Evolutionary conservation across 495 filamentous ascomycete genomes (phyloP).

Genomic region (Hyaloscypha bicolor): DNA sequence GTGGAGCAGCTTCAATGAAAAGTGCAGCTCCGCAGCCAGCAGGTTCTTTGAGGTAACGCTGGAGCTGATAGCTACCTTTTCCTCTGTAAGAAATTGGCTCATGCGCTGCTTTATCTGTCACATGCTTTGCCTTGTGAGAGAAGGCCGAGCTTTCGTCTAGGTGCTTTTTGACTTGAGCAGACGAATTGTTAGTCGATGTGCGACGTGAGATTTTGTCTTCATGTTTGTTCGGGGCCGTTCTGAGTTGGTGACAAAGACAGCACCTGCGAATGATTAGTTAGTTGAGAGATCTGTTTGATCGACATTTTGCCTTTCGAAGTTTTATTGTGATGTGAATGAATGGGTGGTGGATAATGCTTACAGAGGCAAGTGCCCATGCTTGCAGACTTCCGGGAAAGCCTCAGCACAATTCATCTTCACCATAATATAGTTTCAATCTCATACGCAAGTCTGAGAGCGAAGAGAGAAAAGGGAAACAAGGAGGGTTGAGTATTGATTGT

Average conservation of each 20-base stretch:
- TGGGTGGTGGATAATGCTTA: slow-evolving; percentile 2
- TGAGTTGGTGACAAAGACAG: background rate
- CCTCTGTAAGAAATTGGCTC: background rate
- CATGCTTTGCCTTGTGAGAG: background rate
- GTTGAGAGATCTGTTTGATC: background rate
- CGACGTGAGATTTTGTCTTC: background rate
- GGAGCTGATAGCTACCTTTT: slow-evolving; percentile 8
- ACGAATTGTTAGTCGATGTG: background rate
- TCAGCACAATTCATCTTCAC: slow-evolving; percentile 1
- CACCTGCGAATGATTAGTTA: slow-evolving; percentile 2
- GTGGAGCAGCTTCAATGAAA: slow-evolving; percentile 5
- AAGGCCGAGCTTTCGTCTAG: background rate
- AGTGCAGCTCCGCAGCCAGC: slow-evolving; percentile 7
- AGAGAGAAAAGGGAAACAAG: background rate
- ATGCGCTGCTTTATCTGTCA: background rate
- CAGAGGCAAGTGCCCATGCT: background rate
- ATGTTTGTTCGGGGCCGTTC: background rate
- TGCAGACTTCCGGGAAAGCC: background rate
- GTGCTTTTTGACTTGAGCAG: background rate
- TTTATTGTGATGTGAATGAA: background rate
- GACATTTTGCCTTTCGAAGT: background rate
- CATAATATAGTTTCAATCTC: background rate
- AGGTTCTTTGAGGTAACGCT: slow-evolving; percentile 16
- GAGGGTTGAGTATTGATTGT: background rate
- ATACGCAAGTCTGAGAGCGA: background rate